Evolutionary conservation across 345 rosid genomes (phyloP).

Genomic region (Barbarea vulgaris): DNA sequence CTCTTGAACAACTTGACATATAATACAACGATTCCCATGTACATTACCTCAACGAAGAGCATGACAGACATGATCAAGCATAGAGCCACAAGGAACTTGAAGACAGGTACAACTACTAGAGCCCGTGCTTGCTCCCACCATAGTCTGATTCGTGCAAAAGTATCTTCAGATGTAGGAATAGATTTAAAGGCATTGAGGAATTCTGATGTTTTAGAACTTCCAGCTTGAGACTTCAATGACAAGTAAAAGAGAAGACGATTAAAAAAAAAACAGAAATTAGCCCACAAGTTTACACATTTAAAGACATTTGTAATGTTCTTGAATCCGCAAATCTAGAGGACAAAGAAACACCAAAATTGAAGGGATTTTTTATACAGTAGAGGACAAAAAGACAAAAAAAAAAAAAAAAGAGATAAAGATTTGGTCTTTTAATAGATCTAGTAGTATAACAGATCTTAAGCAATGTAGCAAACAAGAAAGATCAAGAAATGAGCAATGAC

Average conservation of each 20-base stretch:
- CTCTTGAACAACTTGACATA: slow-evolving; percentile 47
- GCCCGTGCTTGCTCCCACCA: slow-evolving; percentile 36
- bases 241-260: slow-evolving; percentile 25
- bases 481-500: background rate
- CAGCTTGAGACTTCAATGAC: slow-evolving; percentile 34
- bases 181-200: slow-evolving; percentile 29
- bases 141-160: background rate
- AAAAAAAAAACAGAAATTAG: background rate
- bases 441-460: slow-evolving; percentile 23
- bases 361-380: background rate
- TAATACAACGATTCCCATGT: slow-evolving; percentile 52
- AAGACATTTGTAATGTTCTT: slow-evolving; percentile 6
- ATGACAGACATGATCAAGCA: slow-evolving; percentile 53
- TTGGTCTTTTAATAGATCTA: background rate
- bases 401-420: background rate
- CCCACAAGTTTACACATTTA: slow-evolving; percentile 17
- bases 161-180: slow-evolving; percentile 16
- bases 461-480: slow-evolving; percentile 28
- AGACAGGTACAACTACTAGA: slow-evolving; percentile 44
- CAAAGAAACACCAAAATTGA: background rate
- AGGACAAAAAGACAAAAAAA: background rate
- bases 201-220: slow-evolving; percentile 27
- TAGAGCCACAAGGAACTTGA: slow-evolving; percentile 41
- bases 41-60: slow-evolving; percentile 54
- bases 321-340: slow-evolving; percentile 18